These are phyloP conservation scores for Narthecium ossifragum DNA, from an alignment of 106 monocot species.

Conservation along the genomic window DNA sequence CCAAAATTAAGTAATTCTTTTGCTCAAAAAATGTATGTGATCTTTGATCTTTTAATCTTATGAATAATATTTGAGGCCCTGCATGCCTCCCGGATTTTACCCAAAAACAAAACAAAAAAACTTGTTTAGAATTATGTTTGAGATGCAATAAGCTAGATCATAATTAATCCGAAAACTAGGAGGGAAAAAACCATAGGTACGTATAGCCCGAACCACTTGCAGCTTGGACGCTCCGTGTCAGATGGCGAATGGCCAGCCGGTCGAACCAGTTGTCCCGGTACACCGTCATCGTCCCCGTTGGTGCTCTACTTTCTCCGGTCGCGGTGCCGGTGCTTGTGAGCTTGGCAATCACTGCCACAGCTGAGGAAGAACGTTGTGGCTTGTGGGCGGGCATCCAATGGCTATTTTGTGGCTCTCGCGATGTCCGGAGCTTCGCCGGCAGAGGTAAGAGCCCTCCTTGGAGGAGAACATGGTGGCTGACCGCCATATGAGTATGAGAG, in stretches of 20 bases:
- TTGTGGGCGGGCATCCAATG: too few relatives aligned
- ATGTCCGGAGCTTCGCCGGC: too few relatives aligned
- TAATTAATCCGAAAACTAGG: too few relatives aligned
- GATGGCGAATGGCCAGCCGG: slow-evolving; percentile 47
- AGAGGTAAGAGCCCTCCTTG: too few relatives aligned
- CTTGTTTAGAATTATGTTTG: not conserved
- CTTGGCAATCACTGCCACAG: not conserved
- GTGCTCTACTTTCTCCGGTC: not conserved
- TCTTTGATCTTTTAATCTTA: too few relatives aligned
- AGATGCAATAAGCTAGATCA: not conserved
- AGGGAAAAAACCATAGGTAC: not conserved
- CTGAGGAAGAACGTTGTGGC: not conserved
- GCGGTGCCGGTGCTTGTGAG: not conserved
- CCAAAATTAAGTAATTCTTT: not conserved
- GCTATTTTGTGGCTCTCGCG: too few relatives aligned
- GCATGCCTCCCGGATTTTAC: not conserved
- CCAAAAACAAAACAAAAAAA: not conserved
- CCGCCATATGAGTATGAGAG: not conserved
- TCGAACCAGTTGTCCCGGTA: slow-evolving; percentile 79
- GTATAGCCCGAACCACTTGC: slow-evolving; percentile 18
- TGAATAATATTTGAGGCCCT: too few relatives aligned
- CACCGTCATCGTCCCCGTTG: slow-evolving; percentile 6
- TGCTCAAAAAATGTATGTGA: not conserved
- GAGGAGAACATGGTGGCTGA: too few relatives aligned
- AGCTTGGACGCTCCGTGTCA: slow-evolving; percentile 45